These are phyloP conservation scores for Aspergillus pseudotamarii DNA, from an alignment of 2,329 filamentous ascomycete genomes.

Conservation along the genomic window DNA sequence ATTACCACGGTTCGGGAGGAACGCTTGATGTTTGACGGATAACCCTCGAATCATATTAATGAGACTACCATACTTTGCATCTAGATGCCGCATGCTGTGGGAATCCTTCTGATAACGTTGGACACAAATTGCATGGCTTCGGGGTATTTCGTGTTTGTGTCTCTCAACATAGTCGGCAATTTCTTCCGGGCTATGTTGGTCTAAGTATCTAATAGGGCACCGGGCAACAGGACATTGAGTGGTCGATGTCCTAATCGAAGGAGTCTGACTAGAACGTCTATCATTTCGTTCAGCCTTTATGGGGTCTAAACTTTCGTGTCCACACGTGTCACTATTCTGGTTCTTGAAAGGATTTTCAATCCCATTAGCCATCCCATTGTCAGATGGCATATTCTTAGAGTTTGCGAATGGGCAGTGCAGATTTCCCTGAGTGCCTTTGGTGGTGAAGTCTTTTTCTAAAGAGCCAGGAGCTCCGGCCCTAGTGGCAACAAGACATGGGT, in stretches of 20 bases:
- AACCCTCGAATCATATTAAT: constrained; percentile 94
- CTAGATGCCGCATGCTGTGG: constrained; percentile 80
- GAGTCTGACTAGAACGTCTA: constrained; percentile 46
- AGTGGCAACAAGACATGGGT: constrained; percentile 43
- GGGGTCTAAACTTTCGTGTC: constrained; percentile 62
- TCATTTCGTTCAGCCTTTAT: constrained; percentile 53
- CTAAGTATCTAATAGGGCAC: constrained; percentile 89
- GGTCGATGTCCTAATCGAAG: constrained; percentile 48
- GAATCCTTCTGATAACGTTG: constrained; percentile 86
- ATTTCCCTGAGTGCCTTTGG: constrained; percentile 76
- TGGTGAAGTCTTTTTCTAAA: constrained; percentile 88
- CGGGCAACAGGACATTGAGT: constrained; percentile 70
- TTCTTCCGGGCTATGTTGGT: constrained; percentile 90
- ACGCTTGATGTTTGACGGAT: constrained; percentile 82
- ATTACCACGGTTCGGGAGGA: constrained; percentile 63
- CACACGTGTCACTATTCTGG: constrained; percentile 46
- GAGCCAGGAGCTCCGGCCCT: constrained; percentile 64
- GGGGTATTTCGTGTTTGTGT: constrained; percentile 91
- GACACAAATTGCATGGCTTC: constrained; percentile 91
- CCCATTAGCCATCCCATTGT: constrained; percentile 38
- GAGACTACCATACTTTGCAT: constrained; percentile 90
- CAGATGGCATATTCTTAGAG: constrained; percentile 45
- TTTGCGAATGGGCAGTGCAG: constrained; percentile 79
- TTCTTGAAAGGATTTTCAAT: constrained; percentile 44
- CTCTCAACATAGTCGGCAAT: constrained; percentile 91